A percentile compares a stretch with the other conserved stretches of the same genome.
These are phyloP conservation scores for Papilionanthe hybrid DNA, from an alignment of 116 monocot genomes.

Conservation along the genomic window DNA sequence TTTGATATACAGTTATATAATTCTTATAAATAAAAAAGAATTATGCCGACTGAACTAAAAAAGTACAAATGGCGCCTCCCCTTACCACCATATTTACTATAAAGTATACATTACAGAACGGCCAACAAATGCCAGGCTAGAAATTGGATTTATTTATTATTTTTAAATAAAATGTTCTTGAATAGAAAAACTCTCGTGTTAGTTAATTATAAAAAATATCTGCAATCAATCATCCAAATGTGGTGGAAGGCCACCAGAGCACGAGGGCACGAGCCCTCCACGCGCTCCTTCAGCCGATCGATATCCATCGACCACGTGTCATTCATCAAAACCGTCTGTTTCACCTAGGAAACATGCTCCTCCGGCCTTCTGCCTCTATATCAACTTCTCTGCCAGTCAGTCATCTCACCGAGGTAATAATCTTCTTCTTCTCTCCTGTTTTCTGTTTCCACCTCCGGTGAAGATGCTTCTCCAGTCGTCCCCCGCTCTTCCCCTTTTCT, in stretches of 20 bases:
- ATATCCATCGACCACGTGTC: conserved; percentile 10
- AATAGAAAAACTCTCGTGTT: neutral
- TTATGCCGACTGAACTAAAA: too few relatives aligned
- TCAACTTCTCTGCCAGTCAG: neutral
- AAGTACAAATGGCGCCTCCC: too few relatives aligned
- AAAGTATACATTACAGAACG: neutral
- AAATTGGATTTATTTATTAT: neutral
- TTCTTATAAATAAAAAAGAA: too few relatives aligned
- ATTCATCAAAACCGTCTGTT: neutral
- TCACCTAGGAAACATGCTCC: neutral
- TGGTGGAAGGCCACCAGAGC: neutral
- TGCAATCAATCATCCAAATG: neutral
- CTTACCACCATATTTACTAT: too few relatives aligned
- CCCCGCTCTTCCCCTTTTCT: conserved; percentile 11
- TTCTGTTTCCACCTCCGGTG: neutral
- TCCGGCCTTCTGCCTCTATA: neutral
- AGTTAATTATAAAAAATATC: neutral
- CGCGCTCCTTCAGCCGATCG: conserved; percentile 7
- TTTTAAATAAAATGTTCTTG: neutral
- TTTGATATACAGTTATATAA: too few relatives aligned
- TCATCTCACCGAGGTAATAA: neutral
- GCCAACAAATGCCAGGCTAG: neutral
- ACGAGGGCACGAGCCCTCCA: conserved; percentile 18
- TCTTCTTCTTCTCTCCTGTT: neutral
- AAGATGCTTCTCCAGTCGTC: conserved; percentile 20